Evolutionary conservation across 2,329 filamentous ascomycete species (phyloP).

Genomic region (Botrytis paeoniae): DNA sequence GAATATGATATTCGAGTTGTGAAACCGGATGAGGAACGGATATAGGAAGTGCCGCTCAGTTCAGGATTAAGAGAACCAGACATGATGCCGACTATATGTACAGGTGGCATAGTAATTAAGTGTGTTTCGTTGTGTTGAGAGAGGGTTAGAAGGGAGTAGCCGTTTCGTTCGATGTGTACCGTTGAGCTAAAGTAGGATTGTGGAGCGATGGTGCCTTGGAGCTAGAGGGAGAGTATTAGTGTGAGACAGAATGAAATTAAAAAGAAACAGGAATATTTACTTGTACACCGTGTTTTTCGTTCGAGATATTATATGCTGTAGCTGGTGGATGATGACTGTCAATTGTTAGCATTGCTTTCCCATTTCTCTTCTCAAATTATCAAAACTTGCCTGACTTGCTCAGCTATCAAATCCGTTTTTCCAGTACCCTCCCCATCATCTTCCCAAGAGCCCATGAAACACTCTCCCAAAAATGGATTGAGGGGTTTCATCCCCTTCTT

Average conservation of each 20-base stretch:
- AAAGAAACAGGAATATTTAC: conserved; percentile 23
- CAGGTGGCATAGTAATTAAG: conserved; percentile 83
- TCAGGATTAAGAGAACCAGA: conserved; percentile 84
- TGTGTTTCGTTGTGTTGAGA: conserved; percentile 59
- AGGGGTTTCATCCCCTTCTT: conserved; percentile 93
- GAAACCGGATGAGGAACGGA: conserved; percentile 81
- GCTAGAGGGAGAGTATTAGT: conserved; percentile 38
- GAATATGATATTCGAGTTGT: conserved; percentile 87
- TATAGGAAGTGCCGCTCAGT: conserved; percentile 78
- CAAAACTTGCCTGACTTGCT: conserved; percentile 67
- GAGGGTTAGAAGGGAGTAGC: conserved; percentile 80
- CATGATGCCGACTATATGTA: conserved; percentile 91
- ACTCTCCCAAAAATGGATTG: conserved; percentile 91
- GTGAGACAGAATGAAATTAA: background rate
- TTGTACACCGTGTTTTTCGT: conserved; percentile 72
- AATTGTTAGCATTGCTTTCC: background rate
- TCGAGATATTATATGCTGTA: conserved; percentile 90
- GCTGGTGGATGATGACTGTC: conserved; percentile 83
- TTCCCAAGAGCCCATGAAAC: conserved; percentile 88
- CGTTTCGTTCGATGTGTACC: conserved; percentile 91
- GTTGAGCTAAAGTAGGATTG: conserved; percentile 92
- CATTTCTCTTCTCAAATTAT: conserved; percentile 31
- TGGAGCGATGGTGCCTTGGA: conserved; percentile 87
- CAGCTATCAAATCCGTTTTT: conserved; percentile 80
- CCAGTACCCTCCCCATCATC: conserved; percentile 60